A percentile compares a stretch with the other conserved stretches of the same genome.
These are phyloP conservation scores for Psidium guajava DNA, from an alignment of 345 rosid genomes.

Conservation along the genomic window DNA sequence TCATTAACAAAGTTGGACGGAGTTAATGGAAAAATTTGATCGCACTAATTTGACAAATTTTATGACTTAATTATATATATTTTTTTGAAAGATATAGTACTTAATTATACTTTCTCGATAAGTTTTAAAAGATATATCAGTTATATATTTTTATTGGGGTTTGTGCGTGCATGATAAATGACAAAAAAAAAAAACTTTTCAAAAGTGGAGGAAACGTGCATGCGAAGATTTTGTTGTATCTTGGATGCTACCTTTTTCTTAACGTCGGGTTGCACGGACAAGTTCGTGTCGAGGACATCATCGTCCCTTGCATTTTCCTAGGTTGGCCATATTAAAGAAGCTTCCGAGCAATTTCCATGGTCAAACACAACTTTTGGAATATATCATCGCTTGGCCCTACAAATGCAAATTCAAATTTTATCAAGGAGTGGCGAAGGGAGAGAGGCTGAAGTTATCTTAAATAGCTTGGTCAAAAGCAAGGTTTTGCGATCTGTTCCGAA, in stretches of 20 bases:
- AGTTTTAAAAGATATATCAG: too few relatives aligned
- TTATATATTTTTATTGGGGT: background rate
- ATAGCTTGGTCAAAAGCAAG: background rate
- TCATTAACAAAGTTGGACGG: too few relatives aligned
- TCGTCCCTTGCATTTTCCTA: background rate
- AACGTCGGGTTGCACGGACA: background rate
- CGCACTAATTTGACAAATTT: too few relatives aligned
- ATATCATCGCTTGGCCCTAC: background rate
- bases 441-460: background rate
- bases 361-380: background rate
- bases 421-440: background rate
- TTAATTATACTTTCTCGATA: too few relatives aligned
- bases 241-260: background rate
- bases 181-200: background rate
- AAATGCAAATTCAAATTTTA: background rate
- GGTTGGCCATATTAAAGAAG: background rate
- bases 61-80: too few relatives aligned
- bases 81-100: too few relatives aligned
- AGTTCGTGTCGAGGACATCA: background rate
- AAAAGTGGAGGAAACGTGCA: background rate
- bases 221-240: background rate
- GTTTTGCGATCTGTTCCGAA: background rate
- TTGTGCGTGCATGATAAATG: background rate
- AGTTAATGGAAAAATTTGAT: too few relatives aligned
- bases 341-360: slow-evolving; percentile 1